Evolutionary conservation across 345 rosid species (phyloP).

Genomic region (Camelina hispida): DNA sequence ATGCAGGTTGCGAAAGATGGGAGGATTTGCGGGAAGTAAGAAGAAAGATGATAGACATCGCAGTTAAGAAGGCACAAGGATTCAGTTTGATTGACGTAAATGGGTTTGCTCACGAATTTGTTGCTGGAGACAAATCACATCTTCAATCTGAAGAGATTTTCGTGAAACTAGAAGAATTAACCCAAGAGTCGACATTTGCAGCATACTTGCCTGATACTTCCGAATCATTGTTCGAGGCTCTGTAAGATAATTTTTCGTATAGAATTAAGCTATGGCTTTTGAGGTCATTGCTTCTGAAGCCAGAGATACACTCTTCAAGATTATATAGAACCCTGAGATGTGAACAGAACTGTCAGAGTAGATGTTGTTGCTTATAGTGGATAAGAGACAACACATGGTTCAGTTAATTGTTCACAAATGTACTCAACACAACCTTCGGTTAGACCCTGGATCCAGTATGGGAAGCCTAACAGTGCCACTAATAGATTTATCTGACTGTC

Average conservation of each 20-base stretch:
- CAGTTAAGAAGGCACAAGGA: constrained; percentile 54
- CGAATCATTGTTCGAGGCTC: constrained; percentile 56
- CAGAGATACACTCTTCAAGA: constrained; percentile 39
- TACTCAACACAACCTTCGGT: constrained; percentile 1
- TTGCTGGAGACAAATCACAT: constrained; percentile 56
- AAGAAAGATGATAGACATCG: constrained; percentile 45
- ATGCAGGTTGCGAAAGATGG: constrained; percentile 61
- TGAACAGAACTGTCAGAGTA: constrained; percentile 45
- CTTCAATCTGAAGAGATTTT: constrained; percentile 50
- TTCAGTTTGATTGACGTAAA: constrained; percentile 55
- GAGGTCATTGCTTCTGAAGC: constrained; percentile 48
- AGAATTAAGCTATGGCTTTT: constrained; percentile 48
- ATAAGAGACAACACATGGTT: constrained; percentile 13
- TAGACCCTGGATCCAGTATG: neutral
- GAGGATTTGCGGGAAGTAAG: constrained; percentile 51
- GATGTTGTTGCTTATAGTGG: too few relatives aligned
- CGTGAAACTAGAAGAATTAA: constrained; percentile 52
- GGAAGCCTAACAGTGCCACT: constrained; percentile 35
- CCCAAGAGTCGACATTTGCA: constrained; percentile 45
- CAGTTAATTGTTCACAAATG: constrained; percentile 6
- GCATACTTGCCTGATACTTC: constrained; percentile 51
- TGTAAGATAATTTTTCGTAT: constrained; percentile 51
- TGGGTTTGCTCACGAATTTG: constrained; percentile 52
- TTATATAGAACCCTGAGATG: constrained; percentile 56
- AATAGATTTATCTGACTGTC: constrained; percentile 66